phyloP scores from a whole-genome alignment of 257 asterid genomes.

The Anisodus acutangulus region DNA sequence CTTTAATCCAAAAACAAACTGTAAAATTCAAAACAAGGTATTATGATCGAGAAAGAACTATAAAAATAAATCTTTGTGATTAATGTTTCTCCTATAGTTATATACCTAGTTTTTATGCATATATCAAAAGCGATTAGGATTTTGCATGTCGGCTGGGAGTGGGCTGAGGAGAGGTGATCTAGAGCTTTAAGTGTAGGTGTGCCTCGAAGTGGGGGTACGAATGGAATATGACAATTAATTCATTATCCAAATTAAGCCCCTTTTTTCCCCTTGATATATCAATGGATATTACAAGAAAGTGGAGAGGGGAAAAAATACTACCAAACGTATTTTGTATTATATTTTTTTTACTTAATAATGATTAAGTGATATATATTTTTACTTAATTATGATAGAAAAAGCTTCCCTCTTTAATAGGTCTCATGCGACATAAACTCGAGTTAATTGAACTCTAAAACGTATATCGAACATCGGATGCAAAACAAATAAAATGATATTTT shows the following conservation, averaged over 20 bases:
- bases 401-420: too few species aligned
- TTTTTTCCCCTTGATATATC: neutral
- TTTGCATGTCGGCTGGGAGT: neutral
- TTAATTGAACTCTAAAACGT: too few species aligned
- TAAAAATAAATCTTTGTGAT: neutral
- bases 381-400: neutral
- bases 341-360: too few species aligned
- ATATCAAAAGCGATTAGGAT: neutral
- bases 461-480: too few species aligned
- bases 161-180: neutral
- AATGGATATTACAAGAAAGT: neutral
- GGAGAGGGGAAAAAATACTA: neutral
- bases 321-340: too few species aligned
- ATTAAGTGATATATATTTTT: neutral
- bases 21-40: neutral
- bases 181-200: neutral
- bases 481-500: too few species aligned
- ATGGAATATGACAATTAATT: conserved; percentile 11
- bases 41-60: neutral
- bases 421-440: too few species aligned
- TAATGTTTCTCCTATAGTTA: neutral
- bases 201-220: neutral
- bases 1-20: neutral
- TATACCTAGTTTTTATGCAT: neutral
- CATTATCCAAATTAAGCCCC: neutral